Base-by-base conservation (phyloP, 164 flowering plant genomes). In the Aristolochia californica region DNA sequence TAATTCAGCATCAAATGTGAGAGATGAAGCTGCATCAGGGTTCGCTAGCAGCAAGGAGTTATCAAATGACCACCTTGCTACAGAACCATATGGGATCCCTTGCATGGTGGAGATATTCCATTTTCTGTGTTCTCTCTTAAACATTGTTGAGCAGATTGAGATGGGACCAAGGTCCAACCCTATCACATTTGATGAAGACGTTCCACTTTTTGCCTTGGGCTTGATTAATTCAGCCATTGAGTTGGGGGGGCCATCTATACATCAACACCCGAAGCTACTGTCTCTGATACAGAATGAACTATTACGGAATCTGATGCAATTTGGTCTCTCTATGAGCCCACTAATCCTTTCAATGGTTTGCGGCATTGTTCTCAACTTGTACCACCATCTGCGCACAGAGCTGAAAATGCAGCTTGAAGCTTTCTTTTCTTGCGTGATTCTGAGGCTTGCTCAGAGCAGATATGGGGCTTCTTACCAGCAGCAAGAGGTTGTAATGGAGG, bases 31-130 rank as follows among this genome's bases (percentile, higher is more conserved):
- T 63, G n/a, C 66, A 13, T 16, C 55, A 24, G 70, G 56, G 23
- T 26, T 43, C 56, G 59, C 26, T 30, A 57, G 34, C 48, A 68
- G 49, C 20, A 62, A 57, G 47, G 71, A 73, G 4, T 11, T 22
- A 16, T 9, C 57, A 56, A 68, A 34, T 62, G 71, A 61, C 13
- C 72, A 58, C 57, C 70, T 66, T 43, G 62, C 63, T 56, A 62
- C 63, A n/a, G 73, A 75, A 24, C 75, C 75, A 20, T 75, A 68
- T 58, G 78, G 78, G 26, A 55, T 75, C 21, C 78, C 75, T 21
- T 75, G 78, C 71, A 75, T 72, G 71, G 73, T 75, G 62, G 78
- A 75, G 65, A 72, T 75, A 66, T 72, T 75, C 45, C 69, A 72
- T 30, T 75, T 68, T 23, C 38, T 75, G 58, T 75, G 78, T 56